phyloP scores from a whole-genome alignment of 768 basidiomycete species.

The Mycena chlorophos region DNA sequence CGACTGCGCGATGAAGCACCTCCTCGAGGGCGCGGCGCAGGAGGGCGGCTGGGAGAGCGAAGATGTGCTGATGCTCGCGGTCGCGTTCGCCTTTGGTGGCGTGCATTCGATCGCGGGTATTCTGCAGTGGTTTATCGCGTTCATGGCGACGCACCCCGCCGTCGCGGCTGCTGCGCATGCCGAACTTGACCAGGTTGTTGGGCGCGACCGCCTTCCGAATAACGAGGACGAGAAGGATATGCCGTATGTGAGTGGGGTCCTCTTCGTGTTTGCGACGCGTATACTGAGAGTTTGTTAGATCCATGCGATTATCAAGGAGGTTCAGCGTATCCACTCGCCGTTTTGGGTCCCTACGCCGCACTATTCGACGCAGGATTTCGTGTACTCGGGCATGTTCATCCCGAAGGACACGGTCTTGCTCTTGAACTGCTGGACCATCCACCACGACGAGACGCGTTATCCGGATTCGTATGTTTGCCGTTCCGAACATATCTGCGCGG shows the following conservation, averaged over 20 bases:
- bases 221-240: constrained; percentile 26
- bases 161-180: constrained; percentile 32
- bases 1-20: constrained; percentile 35
- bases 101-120: constrained; percentile 39
- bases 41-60: constrained; percentile 33
- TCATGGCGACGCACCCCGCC: constrained; percentile 32
- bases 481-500: too few relatives aligned
- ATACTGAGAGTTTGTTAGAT: too few relatives aligned
- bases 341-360: constrained; percentile 33
- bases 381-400: constrained; percentile 33
- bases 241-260: constrained; percentile 25
- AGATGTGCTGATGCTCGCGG: constrained; percentile 35
- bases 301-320: constrained; percentile 13
- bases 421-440: constrained; percentile 30
- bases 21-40: too few relatives aligned
- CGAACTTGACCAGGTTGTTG: constrained; percentile 39
- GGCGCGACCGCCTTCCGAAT: constrained; percentile 29
- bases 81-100: constrained; percentile 36
- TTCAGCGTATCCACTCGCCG: constrained; percentile 23
- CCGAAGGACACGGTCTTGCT: constrained; percentile 31
- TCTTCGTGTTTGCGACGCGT: background rate
- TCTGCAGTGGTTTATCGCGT: constrained; percentile 36
- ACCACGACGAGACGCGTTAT: constrained; percentile 31
- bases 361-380: constrained; percentile 29
- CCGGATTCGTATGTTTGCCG: too few relatives aligned